These are phyloP conservation scores for Cardamine chenopodiifolia DNA, from an alignment of 345 rosid species.

Conservation along the genomic window DNA sequence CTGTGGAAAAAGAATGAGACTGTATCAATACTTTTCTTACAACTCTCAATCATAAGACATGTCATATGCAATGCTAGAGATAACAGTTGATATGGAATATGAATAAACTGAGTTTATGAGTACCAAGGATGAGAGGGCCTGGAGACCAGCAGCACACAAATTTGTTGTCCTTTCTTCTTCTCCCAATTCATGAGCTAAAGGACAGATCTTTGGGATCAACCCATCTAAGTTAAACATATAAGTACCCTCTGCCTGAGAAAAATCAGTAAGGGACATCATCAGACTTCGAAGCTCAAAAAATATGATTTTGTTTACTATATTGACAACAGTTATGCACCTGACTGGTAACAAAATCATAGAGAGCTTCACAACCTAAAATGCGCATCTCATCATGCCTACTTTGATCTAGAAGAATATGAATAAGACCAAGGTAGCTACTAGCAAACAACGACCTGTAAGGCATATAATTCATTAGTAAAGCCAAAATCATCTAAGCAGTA, in stretches of 20 bases:
- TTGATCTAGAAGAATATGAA: slow-evolving; percentile 71
- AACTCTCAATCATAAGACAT: neutral
- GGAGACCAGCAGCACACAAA: slow-evolving; percentile 65
- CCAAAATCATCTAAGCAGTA: neutral
- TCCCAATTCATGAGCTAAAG: slow-evolving; percentile 62
- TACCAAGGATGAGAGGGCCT: slow-evolving; percentile 73
- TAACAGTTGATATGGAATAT: neutral
- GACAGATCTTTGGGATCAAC: slow-evolving; percentile 65
- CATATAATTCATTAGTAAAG: neutral
- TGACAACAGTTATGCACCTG: slow-evolving; percentile 54
- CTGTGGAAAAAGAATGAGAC: slow-evolving; percentile 34
- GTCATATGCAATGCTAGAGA: neutral
- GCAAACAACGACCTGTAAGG: slow-evolving; percentile 71
- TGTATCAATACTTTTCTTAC: slow-evolving; percentile 1
- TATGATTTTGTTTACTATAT: neutral
- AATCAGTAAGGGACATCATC: neutral
- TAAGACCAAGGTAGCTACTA: slow-evolving; percentile 67
- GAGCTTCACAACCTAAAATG: slow-evolving; percentile 64
- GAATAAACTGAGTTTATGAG: neutral
- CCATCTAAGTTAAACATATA: slow-evolving; percentile 75
- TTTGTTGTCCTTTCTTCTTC: slow-evolving; percentile 49
- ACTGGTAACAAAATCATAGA: slow-evolving; percentile 68
- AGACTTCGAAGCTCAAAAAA: slow-evolving; percentile 2
- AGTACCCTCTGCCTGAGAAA: slow-evolving; percentile 63
- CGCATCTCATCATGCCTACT: slow-evolving; percentile 59